Base-by-base conservation (phyloP, 768 basidiomycete genomes). In the Daedaleopsis nitida region DNA sequence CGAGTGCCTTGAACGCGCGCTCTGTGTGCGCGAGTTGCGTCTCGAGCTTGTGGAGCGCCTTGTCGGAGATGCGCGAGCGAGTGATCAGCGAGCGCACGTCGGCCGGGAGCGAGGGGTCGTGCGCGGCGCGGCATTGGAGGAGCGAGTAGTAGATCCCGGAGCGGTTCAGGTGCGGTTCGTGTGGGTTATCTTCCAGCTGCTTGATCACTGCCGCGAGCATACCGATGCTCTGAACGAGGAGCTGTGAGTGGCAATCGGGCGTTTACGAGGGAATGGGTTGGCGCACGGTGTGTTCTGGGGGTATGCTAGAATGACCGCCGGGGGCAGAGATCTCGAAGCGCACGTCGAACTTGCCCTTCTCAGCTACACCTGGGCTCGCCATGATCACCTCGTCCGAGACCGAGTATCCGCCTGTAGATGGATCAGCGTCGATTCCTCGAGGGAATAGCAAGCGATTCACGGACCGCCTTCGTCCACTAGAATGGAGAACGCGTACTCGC, bases 381-480 rank as follows among this genome's bases (percentile, higher is more conserved):
- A 92, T 74, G 13, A 84, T 72, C 12, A 78, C 76, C 7, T 87
- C 87, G 57, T 78, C 81, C 35, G 76, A 66, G 42, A 86, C 78
- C 1, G 68, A 66, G 51, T 82, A 86, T 32, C 27, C 27, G 7
- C 27, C 27, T 32, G 27, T 32, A 32, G 27, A 32, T 32, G 27
- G 27, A 32, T 32, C 4, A 32, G 27, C 7, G 7, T 32, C 27
- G 27, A 32, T 32, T 32, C 27, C 27, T 32, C 27, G 44, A 9
- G 9, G 3, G 3, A 45, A 14, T 45, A 9, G 1, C 13, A 37
- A 52, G 32, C 34, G 32, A 45, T 45, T 14, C 44, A 71, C 77
- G 68, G 72, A 86, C 92, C 84, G 37, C 95, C 94, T 78, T 98
- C 96, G 69, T 98, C 96, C 37, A 98, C 80, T 48, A 97, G 72